A percentile compares a stretch with the other conserved stretches of the same genome.
phyloP scores from a whole-genome alignment of 2,329 filamentous ascomycete genomes.

The Xylaria sp. region DNA sequence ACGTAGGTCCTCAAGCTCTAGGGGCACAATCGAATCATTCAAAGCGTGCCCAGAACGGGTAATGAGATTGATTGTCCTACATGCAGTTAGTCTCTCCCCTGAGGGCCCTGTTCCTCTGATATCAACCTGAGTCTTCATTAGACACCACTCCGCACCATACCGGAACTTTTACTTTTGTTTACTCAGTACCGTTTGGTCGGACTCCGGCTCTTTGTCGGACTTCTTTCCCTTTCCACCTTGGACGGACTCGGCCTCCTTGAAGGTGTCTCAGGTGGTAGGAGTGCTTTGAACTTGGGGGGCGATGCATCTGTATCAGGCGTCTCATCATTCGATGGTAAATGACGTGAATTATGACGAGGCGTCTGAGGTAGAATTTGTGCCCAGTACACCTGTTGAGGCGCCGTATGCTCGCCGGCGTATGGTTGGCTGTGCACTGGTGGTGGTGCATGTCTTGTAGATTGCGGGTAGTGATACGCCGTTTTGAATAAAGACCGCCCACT shows the following conservation, averaged over 20 bases:
- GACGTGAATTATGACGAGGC: slow-evolving; percentile 33
- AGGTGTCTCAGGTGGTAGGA: slow-evolving; percentile 48
- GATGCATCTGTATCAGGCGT: slow-evolving; percentile 57
- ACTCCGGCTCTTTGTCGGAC: slow-evolving; percentile 48
- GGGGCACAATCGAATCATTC: neutral
- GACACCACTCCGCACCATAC: neutral
- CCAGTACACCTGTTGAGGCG: slow-evolving; percentile 39
- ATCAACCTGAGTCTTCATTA: neutral
- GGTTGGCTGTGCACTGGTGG: slow-evolving; percentile 29
- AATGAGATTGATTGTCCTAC: neutral
- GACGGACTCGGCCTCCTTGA: slow-evolving; percentile 45
- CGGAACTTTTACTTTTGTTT: neutral
- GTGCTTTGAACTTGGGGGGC: slow-evolving; percentile 46
- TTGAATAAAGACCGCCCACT: slow-evolving; percentile 41
- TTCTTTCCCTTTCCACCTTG: slow-evolving; percentile 52
- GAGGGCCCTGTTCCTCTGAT: neutral
- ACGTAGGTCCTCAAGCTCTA: too few species aligned
- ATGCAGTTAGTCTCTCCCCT: neutral
- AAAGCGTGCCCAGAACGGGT: neutral
- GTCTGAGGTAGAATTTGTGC: slow-evolving; percentile 40
- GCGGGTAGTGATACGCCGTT: slow-evolving; percentile 33
- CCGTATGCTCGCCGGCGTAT: slow-evolving; percentile 26
- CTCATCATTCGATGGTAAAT: slow-evolving; percentile 35
- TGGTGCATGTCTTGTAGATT: slow-evolving; percentile 31
- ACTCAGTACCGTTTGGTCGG: slow-evolving; percentile 51